phyloP scores from a whole-genome alignment of 805 yeast species.

The Candida ovalis region DNA sequence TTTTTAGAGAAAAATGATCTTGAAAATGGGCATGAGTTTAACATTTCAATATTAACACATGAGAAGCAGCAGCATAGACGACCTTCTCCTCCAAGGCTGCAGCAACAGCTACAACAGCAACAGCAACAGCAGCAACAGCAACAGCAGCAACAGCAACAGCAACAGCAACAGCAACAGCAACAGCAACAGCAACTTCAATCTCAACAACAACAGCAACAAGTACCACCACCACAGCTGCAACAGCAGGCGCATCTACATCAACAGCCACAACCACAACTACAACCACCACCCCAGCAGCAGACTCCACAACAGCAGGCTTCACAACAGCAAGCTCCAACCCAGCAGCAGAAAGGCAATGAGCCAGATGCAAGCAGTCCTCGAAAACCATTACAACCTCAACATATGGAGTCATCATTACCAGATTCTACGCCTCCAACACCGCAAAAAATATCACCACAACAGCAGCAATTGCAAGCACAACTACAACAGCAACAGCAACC shows the following conservation, averaged over 20 bases:
- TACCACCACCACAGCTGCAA: slow-evolving; percentile 10
- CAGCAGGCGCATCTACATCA: slow-evolving; percentile 1
- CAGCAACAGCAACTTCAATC: background rate
- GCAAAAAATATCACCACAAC: slow-evolving; percentile 18
- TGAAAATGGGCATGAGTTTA: slow-evolving; percentile 41
- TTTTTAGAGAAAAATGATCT: slow-evolving; percentile 53
- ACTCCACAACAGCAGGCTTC: background rate
- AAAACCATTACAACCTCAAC: background rate
- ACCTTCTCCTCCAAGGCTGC: slow-evolving; percentile 27
- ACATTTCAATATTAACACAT: slow-evolving; percentile 29
- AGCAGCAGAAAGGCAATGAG: background rate
- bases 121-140: background rate
- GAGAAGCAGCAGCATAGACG: slow-evolving; percentile 30
- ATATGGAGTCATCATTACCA: background rate
- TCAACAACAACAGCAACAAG: background rate
- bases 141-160: no score
- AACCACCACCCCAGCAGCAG: background rate
- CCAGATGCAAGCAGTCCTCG: background rate
- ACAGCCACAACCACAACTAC: background rate
- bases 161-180: no score
- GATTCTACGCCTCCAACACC: background rate
- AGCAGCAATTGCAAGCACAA: slow-evolving; percentile 1
- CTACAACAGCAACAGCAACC: background rate
- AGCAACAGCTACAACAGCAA: slow-evolving; percentile 9
- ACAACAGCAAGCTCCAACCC: background rate